phyloP scores from a whole-genome alignment of 805 yeast genomes.

The Alloascoidea africana region DNA sequence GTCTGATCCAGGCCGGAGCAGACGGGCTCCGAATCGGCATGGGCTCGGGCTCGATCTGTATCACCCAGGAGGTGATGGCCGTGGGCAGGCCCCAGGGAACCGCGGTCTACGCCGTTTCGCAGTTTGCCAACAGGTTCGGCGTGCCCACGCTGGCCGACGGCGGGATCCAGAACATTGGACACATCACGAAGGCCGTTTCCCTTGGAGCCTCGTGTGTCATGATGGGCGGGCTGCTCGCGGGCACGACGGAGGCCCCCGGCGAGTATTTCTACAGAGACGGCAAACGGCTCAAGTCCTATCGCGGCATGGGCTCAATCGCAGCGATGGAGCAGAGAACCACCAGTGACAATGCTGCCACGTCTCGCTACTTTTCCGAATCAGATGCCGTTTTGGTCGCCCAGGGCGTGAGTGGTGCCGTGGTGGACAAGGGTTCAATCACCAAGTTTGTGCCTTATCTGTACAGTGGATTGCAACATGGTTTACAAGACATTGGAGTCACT shows the following conservation, averaged over 20 bases:
- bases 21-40: conserved; percentile 98
- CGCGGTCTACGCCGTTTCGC: conserved; percentile 88
- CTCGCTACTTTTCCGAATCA: conserved; percentile 93
- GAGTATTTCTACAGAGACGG: conserved; percentile 97
- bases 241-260: conserved; percentile 98
- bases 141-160: conserved; percentile 99
- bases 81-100: conserved; percentile 99
- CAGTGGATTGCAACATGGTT: conserved; percentile 95
- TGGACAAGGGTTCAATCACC: conserved; percentile 90
- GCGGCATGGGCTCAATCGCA: conserved; percentile 99
- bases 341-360: conserved; percentile 92
- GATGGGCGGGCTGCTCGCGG: conserved; percentile 99
- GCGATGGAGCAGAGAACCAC: conserved; percentile 83
- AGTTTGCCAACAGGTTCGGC: conserved; percentile 90
- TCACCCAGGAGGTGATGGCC: conserved; percentile 99
- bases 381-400: conserved; percentile 96
- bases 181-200: conserved; percentile 91
- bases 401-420: conserved; percentile 95
- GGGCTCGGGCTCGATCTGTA: conserved; percentile 99
- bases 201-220: conserved; percentile 94
- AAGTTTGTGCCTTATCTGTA: conserved; percentile 89
- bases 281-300: conserved; percentile 88
- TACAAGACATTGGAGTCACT: conserved; percentile 89
- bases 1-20: conserved; percentile 87
- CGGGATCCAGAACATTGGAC: conserved; percentile 98